phyloP scores from a whole-genome alignment of 1,284 basidiomycete genomes.

The Xerocomus nothofagi region DNA sequence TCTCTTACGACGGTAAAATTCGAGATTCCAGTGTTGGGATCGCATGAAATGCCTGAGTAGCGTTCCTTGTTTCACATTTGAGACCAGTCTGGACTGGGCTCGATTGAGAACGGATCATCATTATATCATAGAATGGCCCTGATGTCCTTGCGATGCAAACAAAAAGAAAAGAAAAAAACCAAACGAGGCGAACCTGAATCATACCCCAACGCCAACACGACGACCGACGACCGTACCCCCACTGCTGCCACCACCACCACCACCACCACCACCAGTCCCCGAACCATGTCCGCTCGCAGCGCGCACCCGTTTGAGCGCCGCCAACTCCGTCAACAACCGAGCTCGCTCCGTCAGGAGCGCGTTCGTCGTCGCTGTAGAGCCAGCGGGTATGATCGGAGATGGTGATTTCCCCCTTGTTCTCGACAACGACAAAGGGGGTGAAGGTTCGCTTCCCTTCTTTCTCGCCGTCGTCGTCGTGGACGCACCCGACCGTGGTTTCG shows the following conservation, averaged over 20 bases:
- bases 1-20: too few species aligned
- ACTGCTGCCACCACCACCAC: neutral
- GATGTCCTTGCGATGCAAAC: neutral
- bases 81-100: too few species aligned
- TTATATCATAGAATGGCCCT: neutral
- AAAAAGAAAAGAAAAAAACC: neutral
- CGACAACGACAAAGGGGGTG: neutral
- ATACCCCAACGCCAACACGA: slow-evolving; percentile 13
- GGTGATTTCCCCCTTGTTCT: neutral
- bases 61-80: too few species aligned
- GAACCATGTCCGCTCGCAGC: slow-evolving; percentile 8
- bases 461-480: neutral
- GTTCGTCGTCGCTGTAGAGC: slow-evolving; percentile 23
- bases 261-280: neutral
- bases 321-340: slow-evolving; percentile 30
- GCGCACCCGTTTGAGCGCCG: slow-evolving; percentile 27
- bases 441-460: neutral
- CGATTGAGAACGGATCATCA: too few species aligned
- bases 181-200: neutral
- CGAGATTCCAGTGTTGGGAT: too few species aligned
- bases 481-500: neutral
- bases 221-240: neutral
- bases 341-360: slow-evolving; percentile 31
- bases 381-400: neutral
- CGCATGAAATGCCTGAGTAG: too few species aligned